Conservation (phyloP, 768 basidiomycete species). For the Suillus luteus region DNA sequence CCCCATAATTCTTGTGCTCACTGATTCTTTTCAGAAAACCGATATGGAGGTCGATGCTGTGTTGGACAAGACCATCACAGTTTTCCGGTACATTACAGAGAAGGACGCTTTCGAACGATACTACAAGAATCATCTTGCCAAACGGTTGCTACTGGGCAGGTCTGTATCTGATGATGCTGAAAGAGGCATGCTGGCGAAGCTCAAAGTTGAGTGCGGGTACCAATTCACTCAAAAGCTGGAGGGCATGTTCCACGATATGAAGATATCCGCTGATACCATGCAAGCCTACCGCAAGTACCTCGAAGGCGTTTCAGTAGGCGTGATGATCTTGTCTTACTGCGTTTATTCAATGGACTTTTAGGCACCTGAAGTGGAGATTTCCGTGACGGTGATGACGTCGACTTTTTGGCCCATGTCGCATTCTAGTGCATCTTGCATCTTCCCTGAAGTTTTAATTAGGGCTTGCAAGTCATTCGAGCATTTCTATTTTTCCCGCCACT, state of each 20-base stretch:
- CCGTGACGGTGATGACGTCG: conserved; percentile 92
- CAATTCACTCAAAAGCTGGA: conserved; percentile 98
- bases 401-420: conserved; percentile 94
- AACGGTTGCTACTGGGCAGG: conserved; percentile 81
- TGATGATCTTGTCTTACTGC: conserved; percentile 4
- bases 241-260: conserved; percentile 99
- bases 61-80: conserved; percentile 92
- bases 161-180: conserved; percentile 98
- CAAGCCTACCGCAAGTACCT: conserved; percentile 67
- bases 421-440: conserved; percentile 59
- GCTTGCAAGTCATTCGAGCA: conserved; percentile 79
- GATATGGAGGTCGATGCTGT: conserved; percentile 88
- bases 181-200: conserved; percentile 93
- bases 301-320: conserved; percentile 58
- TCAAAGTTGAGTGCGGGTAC: conserved; percentile 94
- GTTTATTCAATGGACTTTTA: conserved; percentile 35
- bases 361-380: conserved; percentile 77
- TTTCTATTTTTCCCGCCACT: conserved; percentile 89
- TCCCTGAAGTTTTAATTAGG: conserved; percentile 65
- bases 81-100: conserved; percentile 92
- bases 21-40: conserved; percentile 61
- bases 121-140: conserved; percentile 95
- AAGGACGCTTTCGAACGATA: conserved; percentile 98
- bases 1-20: conserved; percentile 12
- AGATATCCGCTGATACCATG: conserved; percentile 80